phyloP scores from a whole-genome alignment of 2,329 filamentous ascomycete genomes.

The Mollisiaceae sp. region DNA sequence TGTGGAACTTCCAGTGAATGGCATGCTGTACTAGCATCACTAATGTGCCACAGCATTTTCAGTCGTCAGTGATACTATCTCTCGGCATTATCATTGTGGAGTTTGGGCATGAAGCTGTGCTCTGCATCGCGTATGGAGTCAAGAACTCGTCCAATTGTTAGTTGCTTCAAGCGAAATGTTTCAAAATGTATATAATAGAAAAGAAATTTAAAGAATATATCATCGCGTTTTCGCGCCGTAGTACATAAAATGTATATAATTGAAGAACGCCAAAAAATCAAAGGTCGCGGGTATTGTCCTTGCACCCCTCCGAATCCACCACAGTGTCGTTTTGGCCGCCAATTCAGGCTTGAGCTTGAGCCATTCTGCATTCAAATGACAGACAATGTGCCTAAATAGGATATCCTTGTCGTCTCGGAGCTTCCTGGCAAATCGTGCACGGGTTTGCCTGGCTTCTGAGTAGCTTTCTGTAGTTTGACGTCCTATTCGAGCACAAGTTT shows the following conservation, averaged over 20 bases:
- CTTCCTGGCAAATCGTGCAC: too few relatives aligned
- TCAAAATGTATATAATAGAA: not conserved
- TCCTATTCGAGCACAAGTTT: not conserved
- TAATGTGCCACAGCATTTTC: too few relatives aligned
- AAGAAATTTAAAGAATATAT: not conserved
- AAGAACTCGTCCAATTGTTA: too few relatives aligned
- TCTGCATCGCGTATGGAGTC: too few relatives aligned
- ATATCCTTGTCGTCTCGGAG: slow-evolving; percentile 20
- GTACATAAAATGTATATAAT: slow-evolving; percentile 22
- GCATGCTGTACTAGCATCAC: too few relatives aligned
- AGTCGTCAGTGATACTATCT: too few relatives aligned
- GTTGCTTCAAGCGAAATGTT: too few relatives aligned
- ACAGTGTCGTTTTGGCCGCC: slow-evolving; percentile 22
- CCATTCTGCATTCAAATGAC: slow-evolving; percentile 15
- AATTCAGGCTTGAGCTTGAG: slow-evolving; percentile 15
- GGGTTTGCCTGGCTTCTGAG: slow-evolving; percentile 9
- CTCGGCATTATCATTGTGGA: too few relatives aligned
- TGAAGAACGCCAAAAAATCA: slow-evolving; percentile 20
- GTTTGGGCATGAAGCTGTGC: too few relatives aligned
- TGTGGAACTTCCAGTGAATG: too few relatives aligned
- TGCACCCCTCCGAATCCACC: slow-evolving; percentile 26
- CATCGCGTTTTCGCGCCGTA: slow-evolving; percentile 10
- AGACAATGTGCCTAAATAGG: slow-evolving; percentile 23
- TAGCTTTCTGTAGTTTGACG: slow-evolving; percentile 6
- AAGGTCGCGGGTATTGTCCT: slow-evolving; percentile 26